Evolutionary conservation across 2,329 filamentous ascomycete genomes (phyloP), one percentile per base, ranked within the genome.

Genomic region (Pseudogymnoascus pannorum): DNA sequence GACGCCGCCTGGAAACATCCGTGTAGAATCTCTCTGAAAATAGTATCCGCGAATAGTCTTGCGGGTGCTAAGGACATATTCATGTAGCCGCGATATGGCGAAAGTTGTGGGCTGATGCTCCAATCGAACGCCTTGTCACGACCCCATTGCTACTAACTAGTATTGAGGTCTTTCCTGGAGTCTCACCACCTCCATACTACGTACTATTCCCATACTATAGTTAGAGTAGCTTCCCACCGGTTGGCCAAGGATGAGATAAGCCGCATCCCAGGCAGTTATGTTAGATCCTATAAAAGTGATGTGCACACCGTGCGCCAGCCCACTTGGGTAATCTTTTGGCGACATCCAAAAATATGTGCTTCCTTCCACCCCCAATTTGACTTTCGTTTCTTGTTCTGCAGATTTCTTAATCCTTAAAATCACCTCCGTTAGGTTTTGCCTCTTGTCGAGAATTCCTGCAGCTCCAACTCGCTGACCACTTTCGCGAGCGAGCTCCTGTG

Each of bases 211-310:
- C 24, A n/a, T 54, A 24, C 44, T 54, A 54, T 31, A 54, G 48
- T 54, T 54, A 54, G 48, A 18, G 48, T 54, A 20, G 48, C 48
- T 54, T 54, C 8, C 31, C 11, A 4, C 48, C 48, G 9, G 26
- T 31, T 54, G 48, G 48, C 48, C 48, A 54, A 54, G 48, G 48
- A 12, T 54, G 48, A 54, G 48, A 54, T 54, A 54, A 54, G 48
- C 48, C 26, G 48, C 48, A 54, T 54, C 48, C 48, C 26, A 31
- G 48, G 48, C 26, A 14, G 48, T 54, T 54, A 54, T 54, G 48
- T 54, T 54, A 31, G 48, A 54, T 31, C 48, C 48, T 54, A 54
- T 31, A 54, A 54, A 54, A 31, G 48, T 54, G 48, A 54, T 54
- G 26, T 31, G 48, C 48, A 31, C 48, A 54, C 48, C 48, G 48